These are phyloP conservation scores for Candida fluviatilis DNA, from an alignment of 805 yeast species.

Conservation along the genomic window DNA sequence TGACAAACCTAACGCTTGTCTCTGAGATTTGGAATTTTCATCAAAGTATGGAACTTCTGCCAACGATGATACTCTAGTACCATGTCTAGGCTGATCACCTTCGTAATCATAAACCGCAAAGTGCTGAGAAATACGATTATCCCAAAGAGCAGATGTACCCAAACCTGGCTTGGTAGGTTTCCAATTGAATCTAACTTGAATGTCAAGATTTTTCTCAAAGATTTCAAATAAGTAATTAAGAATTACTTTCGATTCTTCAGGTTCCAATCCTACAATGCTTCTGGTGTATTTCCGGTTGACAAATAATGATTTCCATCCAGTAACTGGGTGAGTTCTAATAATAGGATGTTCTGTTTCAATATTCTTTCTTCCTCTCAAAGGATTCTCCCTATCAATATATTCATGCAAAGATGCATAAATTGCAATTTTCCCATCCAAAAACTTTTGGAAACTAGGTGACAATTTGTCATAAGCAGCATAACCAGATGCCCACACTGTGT, in stretches of 20 bases:
- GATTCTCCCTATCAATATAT: conserved; percentile 40
- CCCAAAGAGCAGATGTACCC: conserved; percentile 57
- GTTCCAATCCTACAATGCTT: conserved; percentile 49
- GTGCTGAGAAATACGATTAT: conserved; percentile 53
- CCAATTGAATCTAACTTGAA: conserved; percentile 55
- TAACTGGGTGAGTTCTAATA: conserved; percentile 61
- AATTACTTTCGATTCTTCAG: conserved; percentile 46
- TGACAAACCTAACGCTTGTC: conserved; percentile 44
- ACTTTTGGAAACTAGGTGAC: conserved; percentile 46
- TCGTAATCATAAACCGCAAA: conserved; percentile 49
- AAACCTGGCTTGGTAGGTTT: conserved; percentile 30
- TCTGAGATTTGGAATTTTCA: conserved; percentile 46
- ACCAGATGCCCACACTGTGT: conserved; percentile 52
- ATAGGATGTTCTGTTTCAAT: conserved; percentile 58
- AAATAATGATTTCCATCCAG: conserved; percentile 57
- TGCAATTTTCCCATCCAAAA: conserved; percentile 52
- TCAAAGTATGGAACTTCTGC: conserved; percentile 54
- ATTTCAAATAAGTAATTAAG: conserved; percentile 43
- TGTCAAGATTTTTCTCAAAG: conserved; percentile 49
- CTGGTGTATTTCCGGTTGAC: conserved; percentile 49
- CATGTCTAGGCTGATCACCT: conserved; percentile 43
- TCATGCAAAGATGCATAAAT: conserved; percentile 39
- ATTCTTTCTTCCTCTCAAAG: conserved; percentile 43
- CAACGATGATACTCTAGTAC: conserved; percentile 45
- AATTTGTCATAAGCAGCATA: conserved; percentile 55